Base-by-base conservation (phyloP, 2,329 filamentous ascomycete species). In the Neofusicoccum sp. region DNA sequence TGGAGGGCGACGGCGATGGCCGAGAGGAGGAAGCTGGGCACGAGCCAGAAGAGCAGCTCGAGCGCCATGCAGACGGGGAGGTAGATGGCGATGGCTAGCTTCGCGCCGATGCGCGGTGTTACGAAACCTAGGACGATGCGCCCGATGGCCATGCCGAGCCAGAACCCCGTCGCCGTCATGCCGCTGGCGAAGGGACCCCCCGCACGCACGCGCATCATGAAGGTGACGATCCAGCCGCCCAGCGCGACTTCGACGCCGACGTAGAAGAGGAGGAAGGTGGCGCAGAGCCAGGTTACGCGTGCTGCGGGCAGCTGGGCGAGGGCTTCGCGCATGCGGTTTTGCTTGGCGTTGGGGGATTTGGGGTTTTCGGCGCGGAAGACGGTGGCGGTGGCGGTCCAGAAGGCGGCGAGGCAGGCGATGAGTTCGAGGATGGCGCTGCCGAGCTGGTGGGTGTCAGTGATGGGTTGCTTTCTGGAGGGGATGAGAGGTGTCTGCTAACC, bases 171-270 rank as follows among this genome's bases (percentile, higher is more conserved):
- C 0, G 86, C 87, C 0, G 85, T 86, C 76, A 95, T 85, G 2
- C 91, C 91, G 34, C 88, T 87, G 2, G 86, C 81, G 68, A 95
- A 93, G 0, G 85, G 78, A 26, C 79, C 82, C 3, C 87, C 90
- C 38, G 87, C 73, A 12, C 92, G 84, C 26, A 92, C 86, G 20
- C 84, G 79, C n/a, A 93, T 85, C 90, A 96, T 96, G 71, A 96
- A 96, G 0, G 87, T 88, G 51, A 91, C 87, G 64, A 96, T 88
- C 90, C 90, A 95, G 14, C 90, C 90, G 20, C 88, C 88, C 2
- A 92, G 78, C 0, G 85, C 86, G 62, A 91, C 88, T 74, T 96
- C 91, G 5, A 85, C 82, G 3, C 91, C 91, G 0, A 93, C 87
- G 68, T 96, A 96, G 7, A 86, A 85, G 4, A 96, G 81, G 12